These are phyloP conservation scores for Aspergillus kassunensis DNA, from an alignment of 495 filamentous ascomycete species.

Conservation along the genomic window DNA sequence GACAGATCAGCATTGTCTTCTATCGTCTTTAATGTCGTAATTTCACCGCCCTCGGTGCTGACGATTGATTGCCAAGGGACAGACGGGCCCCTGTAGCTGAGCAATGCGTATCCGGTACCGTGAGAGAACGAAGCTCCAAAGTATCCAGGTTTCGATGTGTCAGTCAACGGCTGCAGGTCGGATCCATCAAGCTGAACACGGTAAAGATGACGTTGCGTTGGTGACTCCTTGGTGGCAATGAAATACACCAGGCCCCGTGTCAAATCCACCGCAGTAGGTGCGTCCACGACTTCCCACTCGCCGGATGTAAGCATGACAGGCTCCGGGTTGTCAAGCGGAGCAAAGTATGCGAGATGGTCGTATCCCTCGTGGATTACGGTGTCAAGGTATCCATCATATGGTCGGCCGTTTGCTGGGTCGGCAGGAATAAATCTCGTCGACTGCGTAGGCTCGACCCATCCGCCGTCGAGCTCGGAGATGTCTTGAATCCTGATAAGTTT, in stretches of 20 bases:
- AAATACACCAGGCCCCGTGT: constrained; percentile 85
- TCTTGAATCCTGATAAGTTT: constrained; percentile 74
- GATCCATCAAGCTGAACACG: constrained; percentile 79
- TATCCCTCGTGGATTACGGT: constrained; percentile 81
- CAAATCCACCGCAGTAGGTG: constrained; percentile 85
- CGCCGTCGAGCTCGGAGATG: constrained; percentile 78
- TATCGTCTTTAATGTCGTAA: constrained; percentile 60
- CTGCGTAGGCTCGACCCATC: constrained; percentile 95
- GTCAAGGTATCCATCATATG: constrained; percentile 87
- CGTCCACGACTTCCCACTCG: constrained; percentile 87
- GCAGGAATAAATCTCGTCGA: constrained; percentile 83
- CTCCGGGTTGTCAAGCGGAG: constrained; percentile 76
- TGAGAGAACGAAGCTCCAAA: constrained; percentile 84
- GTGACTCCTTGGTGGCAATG: constrained; percentile 77
- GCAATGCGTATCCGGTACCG: constrained; percentile 71
- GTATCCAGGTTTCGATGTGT: constrained; percentile 74
- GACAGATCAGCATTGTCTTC: constrained; percentile 73
- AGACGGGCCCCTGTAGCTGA: constrained; percentile 77
- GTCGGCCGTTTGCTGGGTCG: constrained; percentile 70
- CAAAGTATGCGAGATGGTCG: constrained; percentile 92
- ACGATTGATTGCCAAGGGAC: constrained; percentile 92
- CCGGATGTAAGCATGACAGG: constrained; percentile 85
- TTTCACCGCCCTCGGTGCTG: constrained; percentile 67
- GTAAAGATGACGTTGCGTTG: constrained; percentile 88
- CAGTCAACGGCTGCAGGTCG: constrained; percentile 64